phyloP scores from a whole-genome alignment of 345 rosid genomes.

The Sonneratia caseolaris region DNA sequence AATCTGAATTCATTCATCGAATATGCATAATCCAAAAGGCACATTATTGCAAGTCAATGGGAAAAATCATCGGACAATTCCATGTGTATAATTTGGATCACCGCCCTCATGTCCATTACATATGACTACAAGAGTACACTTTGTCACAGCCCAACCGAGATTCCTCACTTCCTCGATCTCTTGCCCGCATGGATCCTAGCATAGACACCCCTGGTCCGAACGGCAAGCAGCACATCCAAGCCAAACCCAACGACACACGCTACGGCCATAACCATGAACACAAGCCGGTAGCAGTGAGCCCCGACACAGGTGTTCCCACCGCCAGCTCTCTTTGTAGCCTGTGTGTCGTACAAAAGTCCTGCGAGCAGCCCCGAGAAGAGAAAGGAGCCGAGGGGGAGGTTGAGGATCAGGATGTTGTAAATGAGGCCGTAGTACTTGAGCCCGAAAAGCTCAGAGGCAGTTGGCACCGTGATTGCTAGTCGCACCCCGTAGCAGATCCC shows the following conservation, averaged over 20 bases:
- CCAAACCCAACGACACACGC: slow-evolving; percentile 61
- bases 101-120: neutral
- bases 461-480: slow-evolving; percentile 69
- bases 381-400: slow-evolving; percentile 84
- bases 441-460: slow-evolving; percentile 91
- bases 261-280: slow-evolving; percentile 61
- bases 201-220: slow-evolving; percentile 53
- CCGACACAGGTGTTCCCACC: slow-evolving; percentile 91
- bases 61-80: neutral
- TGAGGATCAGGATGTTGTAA: slow-evolving; percentile 75
- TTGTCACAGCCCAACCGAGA: neutral
- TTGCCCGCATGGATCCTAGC: slow-evolving; percentile 39
- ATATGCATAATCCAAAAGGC: no score
- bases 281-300: slow-evolving; percentile 67
- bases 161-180: slow-evolving; percentile 29
- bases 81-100: neutral
- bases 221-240: slow-evolving; percentile 50
- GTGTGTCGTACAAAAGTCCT: slow-evolving; percentile 57
- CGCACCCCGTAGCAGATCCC: slow-evolving; percentile 90
- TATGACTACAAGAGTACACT: no score
- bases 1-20: no score
- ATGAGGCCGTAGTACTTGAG: slow-evolving; percentile 80
- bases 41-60: no score
- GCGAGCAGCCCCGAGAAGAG: slow-evolving; percentile 88
- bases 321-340: slow-evolving; percentile 62